These are phyloP conservation scores for Dothideomycetes sp. DNA, from an alignment of 2,329 filamentous ascomycete genomes.

Conservation along the genomic window DNA sequence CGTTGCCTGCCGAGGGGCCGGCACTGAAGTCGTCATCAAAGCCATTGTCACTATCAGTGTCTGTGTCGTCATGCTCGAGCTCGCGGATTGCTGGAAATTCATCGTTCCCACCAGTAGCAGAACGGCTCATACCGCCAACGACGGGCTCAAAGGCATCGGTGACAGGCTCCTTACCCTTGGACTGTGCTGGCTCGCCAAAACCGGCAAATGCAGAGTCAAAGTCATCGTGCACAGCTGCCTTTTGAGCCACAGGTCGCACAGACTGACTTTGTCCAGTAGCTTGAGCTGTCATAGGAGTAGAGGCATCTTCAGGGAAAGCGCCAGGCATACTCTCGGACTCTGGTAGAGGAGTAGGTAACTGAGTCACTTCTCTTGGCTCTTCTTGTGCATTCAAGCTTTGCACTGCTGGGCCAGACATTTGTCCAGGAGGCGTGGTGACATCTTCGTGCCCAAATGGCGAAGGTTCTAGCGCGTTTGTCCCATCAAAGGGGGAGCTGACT, in stretches of 20 bases:
- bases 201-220: constrained; percentile 79
- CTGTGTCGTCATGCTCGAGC: constrained; percentile 68
- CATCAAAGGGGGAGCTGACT: constrained; percentile 6
- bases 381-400: constrained; percentile 9
- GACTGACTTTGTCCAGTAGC: constrained; percentile 3
- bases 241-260: neutral
- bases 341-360: constrained; percentile 29
- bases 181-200: constrained; percentile 38
- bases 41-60: constrained; percentile 60
- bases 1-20: constrained; percentile 31
- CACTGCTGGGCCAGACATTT: constrained; percentile 63
- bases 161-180: constrained; percentile 13
- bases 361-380: neutral
- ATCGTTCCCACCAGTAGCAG: constrained; percentile 15
- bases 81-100: constrained; percentile 95
- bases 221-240: constrained; percentile 56
- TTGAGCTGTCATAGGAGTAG: constrained; percentile 26
- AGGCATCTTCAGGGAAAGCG: constrained; percentile 32
- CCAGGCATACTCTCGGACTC: constrained; percentile 33
- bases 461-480: neutral
- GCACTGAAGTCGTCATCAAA: constrained; percentile 91
- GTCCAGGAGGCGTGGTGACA: constrained; percentile 31
- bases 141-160: constrained; percentile 20
- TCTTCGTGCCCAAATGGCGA: constrained; percentile 3
- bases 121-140: constrained; percentile 13